Conservation (phyloP, 768 basidiomycete species). For the Boletus fagicola region DNA sequence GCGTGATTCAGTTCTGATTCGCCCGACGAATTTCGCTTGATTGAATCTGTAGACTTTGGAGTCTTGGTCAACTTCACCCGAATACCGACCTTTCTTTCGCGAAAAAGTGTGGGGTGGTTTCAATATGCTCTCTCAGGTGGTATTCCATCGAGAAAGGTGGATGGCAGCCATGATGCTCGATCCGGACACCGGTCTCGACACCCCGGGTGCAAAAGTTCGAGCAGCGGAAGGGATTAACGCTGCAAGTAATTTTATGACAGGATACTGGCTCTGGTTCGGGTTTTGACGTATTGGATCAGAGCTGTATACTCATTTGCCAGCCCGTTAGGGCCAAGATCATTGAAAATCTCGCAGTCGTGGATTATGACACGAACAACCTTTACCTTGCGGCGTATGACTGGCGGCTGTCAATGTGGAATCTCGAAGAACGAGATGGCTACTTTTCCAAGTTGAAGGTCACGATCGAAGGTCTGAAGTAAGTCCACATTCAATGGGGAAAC, state of each 20-base stretch:
- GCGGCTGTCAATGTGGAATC: slow-evolving; percentile 84
- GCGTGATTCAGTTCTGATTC: slow-evolving; percentile 21
- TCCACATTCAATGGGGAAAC: background rate
- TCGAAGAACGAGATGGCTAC: slow-evolving; percentile 89
- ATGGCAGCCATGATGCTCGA: slow-evolving; percentile 89
- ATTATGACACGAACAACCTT: slow-evolving; percentile 90
- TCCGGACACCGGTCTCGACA: slow-evolving; percentile 87
- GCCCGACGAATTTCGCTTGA: background rate
- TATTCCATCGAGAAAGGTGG: slow-evolving; percentile 87
- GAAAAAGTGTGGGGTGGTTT: slow-evolving; percentile 81
- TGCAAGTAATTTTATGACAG: slow-evolving; percentile 80
- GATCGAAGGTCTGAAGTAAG: slow-evolving; percentile 77
- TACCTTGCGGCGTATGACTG: slow-evolving; percentile 88
- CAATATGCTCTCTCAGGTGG: slow-evolving; percentile 79
- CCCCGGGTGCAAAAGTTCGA: slow-evolving; percentile 78
- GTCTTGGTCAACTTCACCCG: slow-evolving; percentile 88
- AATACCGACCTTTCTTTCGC: slow-evolving; percentile 88
- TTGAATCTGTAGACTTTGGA: slow-evolving; percentile 63
- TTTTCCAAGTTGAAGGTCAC: slow-evolving; percentile 78
- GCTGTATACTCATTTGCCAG: background rate
- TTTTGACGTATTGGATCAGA: background rate
- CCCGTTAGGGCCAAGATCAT: slow-evolving; percentile 78
- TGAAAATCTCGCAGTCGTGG: slow-evolving; percentile 89
- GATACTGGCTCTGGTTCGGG: slow-evolving; percentile 89
- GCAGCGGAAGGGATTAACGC: slow-evolving; percentile 93